These are phyloP conservation scores for Cladosporium sp. DNA, from an alignment of 2,329 filamentous ascomycete species.

Conservation along the genomic window DNA sequence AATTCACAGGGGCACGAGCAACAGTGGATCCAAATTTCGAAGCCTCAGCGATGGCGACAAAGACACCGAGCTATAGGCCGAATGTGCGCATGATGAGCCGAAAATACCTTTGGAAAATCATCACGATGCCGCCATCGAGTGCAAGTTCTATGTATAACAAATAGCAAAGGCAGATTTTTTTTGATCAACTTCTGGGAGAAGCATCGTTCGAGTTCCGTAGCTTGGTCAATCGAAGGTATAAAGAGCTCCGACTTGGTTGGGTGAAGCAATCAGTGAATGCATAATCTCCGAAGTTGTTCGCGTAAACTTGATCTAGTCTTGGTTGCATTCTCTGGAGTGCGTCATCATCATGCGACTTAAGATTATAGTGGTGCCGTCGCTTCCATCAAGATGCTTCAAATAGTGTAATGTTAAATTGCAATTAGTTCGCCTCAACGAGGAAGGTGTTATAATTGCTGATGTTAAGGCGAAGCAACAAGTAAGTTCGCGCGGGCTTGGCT, in stretches of 20 bases:
- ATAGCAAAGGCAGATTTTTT: background rate
- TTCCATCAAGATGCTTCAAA: background rate
- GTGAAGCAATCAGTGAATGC: background rate
- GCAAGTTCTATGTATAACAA: background rate
- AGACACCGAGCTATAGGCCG: background rate
- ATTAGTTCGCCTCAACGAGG: background rate
- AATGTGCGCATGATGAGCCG: background rate
- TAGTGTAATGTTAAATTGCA: background rate
- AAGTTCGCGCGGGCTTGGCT: background rate
- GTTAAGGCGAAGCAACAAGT: background rate
- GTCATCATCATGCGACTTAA: background rate
- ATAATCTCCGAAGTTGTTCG: background rate
- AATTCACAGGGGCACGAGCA: no score
- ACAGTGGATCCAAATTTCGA: background rate
- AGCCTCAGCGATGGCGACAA: background rate
- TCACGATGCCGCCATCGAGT: background rate
- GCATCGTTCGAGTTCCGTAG: background rate
- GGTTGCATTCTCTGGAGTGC: background rate
- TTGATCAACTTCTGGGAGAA: background rate
- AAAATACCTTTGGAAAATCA: background rate
- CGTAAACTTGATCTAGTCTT: background rate
- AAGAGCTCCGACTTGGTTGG: background rate
- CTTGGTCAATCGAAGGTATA: background rate
- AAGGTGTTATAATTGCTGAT: background rate
- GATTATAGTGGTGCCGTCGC: background rate